A percentile compares a stretch with the other conserved stretches of the same genome.
Conservation (phyloP, 2,329 filamentous ascomycete species). For the Fusarium verticillioides region DNA sequence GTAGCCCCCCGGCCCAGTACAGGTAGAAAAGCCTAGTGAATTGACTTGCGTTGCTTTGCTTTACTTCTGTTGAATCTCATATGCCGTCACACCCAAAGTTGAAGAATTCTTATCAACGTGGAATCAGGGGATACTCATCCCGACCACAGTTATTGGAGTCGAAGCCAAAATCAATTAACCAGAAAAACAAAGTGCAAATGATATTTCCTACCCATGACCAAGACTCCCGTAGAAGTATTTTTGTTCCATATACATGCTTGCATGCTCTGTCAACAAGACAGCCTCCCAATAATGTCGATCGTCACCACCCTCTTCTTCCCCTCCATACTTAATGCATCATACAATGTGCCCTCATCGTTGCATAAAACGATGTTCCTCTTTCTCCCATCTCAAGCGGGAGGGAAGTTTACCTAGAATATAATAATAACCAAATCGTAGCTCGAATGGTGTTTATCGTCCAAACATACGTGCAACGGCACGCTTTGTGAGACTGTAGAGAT, state of each 20-base stretch:
- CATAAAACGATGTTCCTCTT: not conserved
- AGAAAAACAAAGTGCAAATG: constrained; percentile 38
- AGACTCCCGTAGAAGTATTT: constrained; percentile 41
- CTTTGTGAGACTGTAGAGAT: constrained; percentile 29
- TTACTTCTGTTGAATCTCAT: not conserved
- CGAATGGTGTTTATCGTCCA: constrained; percentile 17
- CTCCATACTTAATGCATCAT: constrained; percentile 32
- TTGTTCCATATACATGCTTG: constrained; percentile 42
- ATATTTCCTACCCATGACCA: constrained; percentile 46
- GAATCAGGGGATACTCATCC: not conserved
- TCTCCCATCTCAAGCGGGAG: not conserved
- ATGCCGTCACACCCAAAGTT: not conserved
- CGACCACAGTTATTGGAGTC: not conserved
- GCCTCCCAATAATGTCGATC: constrained; percentile 14
- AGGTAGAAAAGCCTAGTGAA: constrained; percentile 1
- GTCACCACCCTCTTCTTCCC: not conserved
- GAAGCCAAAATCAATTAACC: not conserved
- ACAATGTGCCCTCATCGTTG: constrained; percentile 21
- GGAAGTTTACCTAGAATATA: constrained; percentile 13
- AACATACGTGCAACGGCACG: constrained; percentile 31
- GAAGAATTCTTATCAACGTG: not conserved
- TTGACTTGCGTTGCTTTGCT: not conserved
- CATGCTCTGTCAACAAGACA: constrained; percentile 38
- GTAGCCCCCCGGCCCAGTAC: no score
- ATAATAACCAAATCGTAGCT: not conserved